These are phyloP conservation scores for Xylaria longipes DNA, from an alignment of 495 filamentous ascomycete genomes.

Conservation along the genomic window DNA sequence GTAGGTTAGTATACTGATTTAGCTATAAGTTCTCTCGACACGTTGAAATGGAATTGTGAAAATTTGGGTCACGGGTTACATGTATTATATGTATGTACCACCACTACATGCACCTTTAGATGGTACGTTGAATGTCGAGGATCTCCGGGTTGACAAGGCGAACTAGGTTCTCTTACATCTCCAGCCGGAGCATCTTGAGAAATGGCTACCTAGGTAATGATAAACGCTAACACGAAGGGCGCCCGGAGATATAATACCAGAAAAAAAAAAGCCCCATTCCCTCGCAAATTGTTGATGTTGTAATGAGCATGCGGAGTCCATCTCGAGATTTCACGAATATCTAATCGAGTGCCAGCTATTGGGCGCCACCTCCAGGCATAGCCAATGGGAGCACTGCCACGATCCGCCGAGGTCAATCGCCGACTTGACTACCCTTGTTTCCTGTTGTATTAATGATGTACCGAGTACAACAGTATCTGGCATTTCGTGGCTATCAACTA, in stretches of 20 bases:
- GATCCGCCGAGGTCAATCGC: constrained; percentile 13
- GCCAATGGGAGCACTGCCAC: constrained; percentile 13
- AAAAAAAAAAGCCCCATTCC: neutral
- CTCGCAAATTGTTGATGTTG: neutral
- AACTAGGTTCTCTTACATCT: neutral
- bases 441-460: neutral
- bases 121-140: neutral
- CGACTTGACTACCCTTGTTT: constrained; percentile 12
- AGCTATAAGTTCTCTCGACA: neutral
- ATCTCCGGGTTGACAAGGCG: neutral
- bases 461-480: neutral
- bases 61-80: neutral
- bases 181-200: neutral
- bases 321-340: constrained; percentile 5
- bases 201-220: neutral
- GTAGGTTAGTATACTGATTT: neutral
- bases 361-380: neutral
- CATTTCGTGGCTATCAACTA: neutral
- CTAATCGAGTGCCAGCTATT: constrained; percentile 6
- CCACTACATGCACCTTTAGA: neutral
- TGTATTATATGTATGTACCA: neutral
- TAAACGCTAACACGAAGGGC: neutral
- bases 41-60: constrained; percentile 14
- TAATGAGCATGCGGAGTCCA: neutral
- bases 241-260: neutral